A percentile compares a stretch with the other conserved stretches of the same genome.
phyloP scores from a whole-genome alignment of 2,329 filamentous ascomycete species.

The Aspergillus persii region DNA sequence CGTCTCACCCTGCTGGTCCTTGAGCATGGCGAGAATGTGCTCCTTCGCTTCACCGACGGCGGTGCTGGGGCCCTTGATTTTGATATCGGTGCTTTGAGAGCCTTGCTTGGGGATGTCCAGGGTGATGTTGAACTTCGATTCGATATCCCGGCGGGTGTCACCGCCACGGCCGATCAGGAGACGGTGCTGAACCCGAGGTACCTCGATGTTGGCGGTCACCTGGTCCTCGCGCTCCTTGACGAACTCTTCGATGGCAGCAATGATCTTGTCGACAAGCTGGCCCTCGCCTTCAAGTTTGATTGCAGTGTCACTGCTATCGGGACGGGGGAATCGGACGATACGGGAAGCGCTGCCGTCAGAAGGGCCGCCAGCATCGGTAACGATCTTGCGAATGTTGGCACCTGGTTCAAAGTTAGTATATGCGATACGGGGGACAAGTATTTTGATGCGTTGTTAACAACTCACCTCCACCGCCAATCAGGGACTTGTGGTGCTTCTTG shows the following conservation, averaged over 20 bases:
- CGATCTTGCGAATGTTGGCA: slow-evolving; percentile 79
- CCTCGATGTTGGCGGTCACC: slow-evolving; percentile 72
- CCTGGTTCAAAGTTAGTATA: slow-evolving; percentile 50
- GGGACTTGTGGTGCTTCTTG: slow-evolving; percentile 78
- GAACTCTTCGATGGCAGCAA: slow-evolving; percentile 75
- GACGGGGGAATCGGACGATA: slow-evolving; percentile 91
- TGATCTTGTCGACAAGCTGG: slow-evolving; percentile 83
- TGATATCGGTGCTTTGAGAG: slow-evolving; percentile 78
- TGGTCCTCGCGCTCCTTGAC: slow-evolving; percentile 82
- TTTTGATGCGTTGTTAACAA: slow-evolving; percentile 17
- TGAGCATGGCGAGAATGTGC: slow-evolving; percentile 72
- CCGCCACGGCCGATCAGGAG: slow-evolving; percentile 89
- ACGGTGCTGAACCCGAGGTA: slow-evolving; percentile 86
- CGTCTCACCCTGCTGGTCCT: slow-evolving; percentile 84
- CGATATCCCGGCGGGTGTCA: slow-evolving; percentile 78
- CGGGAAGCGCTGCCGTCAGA: slow-evolving; percentile 82
- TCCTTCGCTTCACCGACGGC: slow-evolving; percentile 83
- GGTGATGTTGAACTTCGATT: slow-evolving; percentile 79
- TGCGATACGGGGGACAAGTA: slow-evolving; percentile 8
- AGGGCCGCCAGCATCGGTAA: slow-evolving; percentile 83
- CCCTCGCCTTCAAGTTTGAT: slow-evolving; percentile 87
- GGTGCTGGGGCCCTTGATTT: slow-evolving; percentile 73
- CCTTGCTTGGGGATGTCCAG: slow-evolving; percentile 92
- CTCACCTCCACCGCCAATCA: slow-evolving; percentile 88
- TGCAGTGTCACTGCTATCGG: slow-evolving; percentile 74